A percentile compares a stretch with the other conserved stretches of the same genome.
Evolutionary conservation across 1,284 basidiomycete genomes (phyloP).

Genomic region (Irpex sp.): DNA sequence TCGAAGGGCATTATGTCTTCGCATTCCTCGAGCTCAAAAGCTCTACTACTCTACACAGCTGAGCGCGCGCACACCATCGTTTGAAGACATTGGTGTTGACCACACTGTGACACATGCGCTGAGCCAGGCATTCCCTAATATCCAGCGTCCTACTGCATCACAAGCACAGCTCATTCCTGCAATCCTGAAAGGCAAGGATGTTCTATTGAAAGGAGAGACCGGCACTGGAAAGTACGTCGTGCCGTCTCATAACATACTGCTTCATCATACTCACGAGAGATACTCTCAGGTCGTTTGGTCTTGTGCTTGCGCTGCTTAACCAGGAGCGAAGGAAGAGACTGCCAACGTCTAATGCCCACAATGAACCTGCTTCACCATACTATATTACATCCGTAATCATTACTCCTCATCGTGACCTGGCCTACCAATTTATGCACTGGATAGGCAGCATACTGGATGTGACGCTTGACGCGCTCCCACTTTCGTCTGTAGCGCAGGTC

Average conservation of each 20-base stretch:
- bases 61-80: slow-evolving; percentile 3
- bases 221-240: slow-evolving; percentile 73
- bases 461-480: slow-evolving; percentile 14
- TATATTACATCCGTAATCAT: slow-evolving; percentile 46
- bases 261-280: no score
- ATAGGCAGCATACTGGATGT: slow-evolving; percentile 43
- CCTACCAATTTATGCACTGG: slow-evolving; percentile 67
- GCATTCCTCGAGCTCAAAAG: background rate
- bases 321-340: slow-evolving; percentile 34
- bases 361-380: slow-evolving; percentile 12
- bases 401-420: slow-evolving; percentile 74
- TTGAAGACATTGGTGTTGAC: slow-evolving; percentile 46
- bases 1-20: background rate
- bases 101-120: slow-evolving; percentile 45
- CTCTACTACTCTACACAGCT: background rate
- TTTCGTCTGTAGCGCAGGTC: slow-evolving; percentile 51
- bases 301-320: slow-evolving; percentile 61
- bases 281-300: slow-evolving; percentile 56
- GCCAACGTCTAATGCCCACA: background rate
- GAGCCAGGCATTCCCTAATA: slow-evolving; percentile 56
- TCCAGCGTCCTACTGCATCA: slow-evolving; percentile 52
- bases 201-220: slow-evolving; percentile 65
- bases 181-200: slow-evolving; percentile 51
- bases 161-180: slow-evolving; percentile 63
- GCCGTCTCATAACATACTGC: no score